Base-by-base conservation (phyloP, 2,329 filamentous ascomycete genomes). In the Fusarium sp. region DNA sequence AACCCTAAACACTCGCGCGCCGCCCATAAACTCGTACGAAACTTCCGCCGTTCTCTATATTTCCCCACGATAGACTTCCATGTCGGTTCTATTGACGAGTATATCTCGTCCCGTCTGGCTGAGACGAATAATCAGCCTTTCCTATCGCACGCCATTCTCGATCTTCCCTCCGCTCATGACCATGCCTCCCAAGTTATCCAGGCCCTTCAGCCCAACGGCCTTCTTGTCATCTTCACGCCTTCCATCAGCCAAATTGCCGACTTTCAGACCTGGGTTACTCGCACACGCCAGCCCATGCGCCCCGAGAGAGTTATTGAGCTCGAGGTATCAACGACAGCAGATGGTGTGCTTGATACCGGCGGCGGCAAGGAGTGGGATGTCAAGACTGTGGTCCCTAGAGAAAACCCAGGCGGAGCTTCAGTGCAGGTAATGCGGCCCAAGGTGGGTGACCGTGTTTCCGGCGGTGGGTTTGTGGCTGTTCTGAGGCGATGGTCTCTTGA, bases 201-300 rank as follows among this genome's bases (percentile, higher is more conserved):
- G n/a, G 87, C 88, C 15, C 78, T 96, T 52, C 86, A 85, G 37
- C 82, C 85, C 3, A 86, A 91, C 72, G 91, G 89, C 0, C 80
- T 86, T 11, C 80, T 95, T 31, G 82, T 91, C 15, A 83, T 93
- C 2, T 96, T 94, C 79, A 89, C 88, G 67, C 92, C 92, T 1
- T 92, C 88, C 70, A 88, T 96, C 59, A 94, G 91, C 11, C 92
- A 95, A 76, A 90, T 95, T 55, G 88, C 85, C 39, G 84, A 88
- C 7, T 91, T 90, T 59, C 73, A 77, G 37, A 58, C 72, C 20
- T 80, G 79, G 79, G 53, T 88, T 31, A 84, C 84, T 58, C 78
- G 83, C 27, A 79, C 86, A 14, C 78, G 77, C 4, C 79, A 92
- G 52, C 87, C 87, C 17, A 53, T 85, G 21, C 76, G 83, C 25